Conservation (phyloP, 768 basidiomycete genomes). For the Daedaleopsis sinensis region DNA sequence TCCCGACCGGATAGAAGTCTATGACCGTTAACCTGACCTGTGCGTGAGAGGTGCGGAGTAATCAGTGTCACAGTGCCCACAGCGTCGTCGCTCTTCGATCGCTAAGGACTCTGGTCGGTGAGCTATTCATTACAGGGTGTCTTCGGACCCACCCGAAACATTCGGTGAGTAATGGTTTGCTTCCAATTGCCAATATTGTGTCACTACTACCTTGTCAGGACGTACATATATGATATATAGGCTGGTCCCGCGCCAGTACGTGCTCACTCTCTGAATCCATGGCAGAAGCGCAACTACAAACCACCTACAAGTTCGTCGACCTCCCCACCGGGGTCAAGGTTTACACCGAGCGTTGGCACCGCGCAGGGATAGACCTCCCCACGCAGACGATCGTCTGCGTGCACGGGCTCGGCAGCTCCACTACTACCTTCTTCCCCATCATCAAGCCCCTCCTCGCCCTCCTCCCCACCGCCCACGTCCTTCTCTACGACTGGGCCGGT, state of each 20-base stretch:
- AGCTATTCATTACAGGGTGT: too few relatives aligned
- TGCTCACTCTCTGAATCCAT: not conserved
- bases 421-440: not conserved
- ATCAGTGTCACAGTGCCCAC: too few relatives aligned
- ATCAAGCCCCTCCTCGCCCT: conserved; percentile 7
- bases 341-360: conserved; percentile 7
- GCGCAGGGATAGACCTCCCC: not conserved
- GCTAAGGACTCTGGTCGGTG: too few relatives aligned
- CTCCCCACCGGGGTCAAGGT: not conserved
- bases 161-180: too few relatives aligned
- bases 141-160: too few relatives aligned
- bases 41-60: too few relatives aligned
- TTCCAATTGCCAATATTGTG: too few relatives aligned
- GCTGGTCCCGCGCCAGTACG: not conserved
- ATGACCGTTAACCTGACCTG: too few relatives aligned
- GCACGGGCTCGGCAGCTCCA: not conserved
- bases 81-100: too few relatives aligned
- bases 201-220: too few relatives aligned
- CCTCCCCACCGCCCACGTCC: not conserved
- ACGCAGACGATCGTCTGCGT: not conserved
- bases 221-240: not conserved
- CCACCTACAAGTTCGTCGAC: not conserved
- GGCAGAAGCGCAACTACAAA: not conserved
- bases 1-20: too few relatives aligned
- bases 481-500: conserved; percentile 1